Percentiles rank a stretch among this genome's conserved stretches.
Conservation (phyloP, 2,329 filamentous ascomycete species). For the Colletotrichum magnum region DNA sequence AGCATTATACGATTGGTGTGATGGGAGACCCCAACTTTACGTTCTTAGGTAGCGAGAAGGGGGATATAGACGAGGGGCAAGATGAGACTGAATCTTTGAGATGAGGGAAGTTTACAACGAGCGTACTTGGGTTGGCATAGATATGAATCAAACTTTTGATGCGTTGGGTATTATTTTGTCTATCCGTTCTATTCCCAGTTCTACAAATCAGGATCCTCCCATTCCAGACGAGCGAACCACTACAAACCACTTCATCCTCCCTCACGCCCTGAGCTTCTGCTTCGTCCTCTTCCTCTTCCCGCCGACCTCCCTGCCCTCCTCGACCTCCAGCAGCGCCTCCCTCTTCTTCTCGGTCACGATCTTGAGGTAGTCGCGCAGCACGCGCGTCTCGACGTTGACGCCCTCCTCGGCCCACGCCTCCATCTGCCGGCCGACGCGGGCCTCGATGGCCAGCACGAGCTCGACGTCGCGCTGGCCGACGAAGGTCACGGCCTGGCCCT, state of each 20-base stretch:
- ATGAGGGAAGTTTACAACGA: no score
- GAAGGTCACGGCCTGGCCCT: conserved; percentile 86
- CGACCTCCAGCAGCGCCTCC: conserved; percentile 90
- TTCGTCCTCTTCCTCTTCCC: conserved; percentile 81
- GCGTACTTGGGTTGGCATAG: no score
- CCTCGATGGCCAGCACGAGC: conserved; percentile 91
- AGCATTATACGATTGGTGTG: no score
- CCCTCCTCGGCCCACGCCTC: conserved; percentile 89
- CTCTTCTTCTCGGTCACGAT: conserved; percentile 95
- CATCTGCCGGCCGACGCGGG: conserved; percentile 84
- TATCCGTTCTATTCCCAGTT: conserved; percentile 14
- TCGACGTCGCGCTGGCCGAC: conserved; percentile 95
- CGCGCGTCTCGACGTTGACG: conserved; percentile 92
- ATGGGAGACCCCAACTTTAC: no score
- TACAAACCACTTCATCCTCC: neutral
- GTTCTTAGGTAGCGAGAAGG: no score
- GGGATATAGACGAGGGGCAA: no score
- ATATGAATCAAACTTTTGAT: no score
- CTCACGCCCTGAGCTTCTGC: conserved; percentile 61
- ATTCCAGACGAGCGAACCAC: no score
- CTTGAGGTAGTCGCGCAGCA: conserved; percentile 88
- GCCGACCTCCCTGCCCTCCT: conserved; percentile 90
- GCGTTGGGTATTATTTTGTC: conserved; percentile 33
- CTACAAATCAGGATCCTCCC: no score
- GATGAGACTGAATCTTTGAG: no score